Conservation (phyloP, 345 rosid species). For the Hirschfeldia incana region DNA sequence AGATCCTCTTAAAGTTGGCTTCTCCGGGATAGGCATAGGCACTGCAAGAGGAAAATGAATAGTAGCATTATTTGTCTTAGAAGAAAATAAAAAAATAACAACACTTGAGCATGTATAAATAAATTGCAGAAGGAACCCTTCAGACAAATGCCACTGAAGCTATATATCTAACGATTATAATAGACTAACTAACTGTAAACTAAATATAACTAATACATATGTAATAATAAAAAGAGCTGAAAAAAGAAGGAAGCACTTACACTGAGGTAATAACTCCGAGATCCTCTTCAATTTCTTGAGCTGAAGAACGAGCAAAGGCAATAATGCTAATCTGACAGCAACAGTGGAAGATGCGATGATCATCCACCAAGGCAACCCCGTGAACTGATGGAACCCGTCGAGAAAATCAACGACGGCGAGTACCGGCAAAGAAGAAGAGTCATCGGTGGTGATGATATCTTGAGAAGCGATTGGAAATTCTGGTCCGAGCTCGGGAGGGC, state of each 20-base stretch:
- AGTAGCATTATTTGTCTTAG: neutral
- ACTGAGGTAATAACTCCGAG: slow-evolving; percentile 59
- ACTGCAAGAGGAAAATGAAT: slow-evolving; percentile 46
- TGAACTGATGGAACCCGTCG: slow-evolving; percentile 60
- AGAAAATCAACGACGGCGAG: slow-evolving; percentile 51
- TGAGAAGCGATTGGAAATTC: slow-evolving; percentile 16
- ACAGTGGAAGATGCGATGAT: slow-evolving; percentile 73
- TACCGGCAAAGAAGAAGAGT: slow-evolving; percentile 59
- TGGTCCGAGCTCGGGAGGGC: neutral
- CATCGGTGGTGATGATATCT: slow-evolving; percentile 30
- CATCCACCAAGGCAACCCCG: slow-evolving; percentile 95
- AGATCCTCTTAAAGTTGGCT: slow-evolving; percentile 68
- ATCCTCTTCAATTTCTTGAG: slow-evolving; percentile 61
- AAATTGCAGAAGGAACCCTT: neutral
- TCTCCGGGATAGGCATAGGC: slow-evolving; percentile 84
- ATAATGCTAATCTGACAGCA: slow-evolving; percentile 60
- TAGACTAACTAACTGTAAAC: no score
- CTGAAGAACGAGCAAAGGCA: slow-evolving; percentile 72
- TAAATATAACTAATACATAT: no score
- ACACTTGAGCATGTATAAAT: slow-evolving; percentile 1
- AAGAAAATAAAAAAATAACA: neutral
- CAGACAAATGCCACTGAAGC: neutral
- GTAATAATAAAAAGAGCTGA: neutral
- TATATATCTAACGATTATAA: no score
- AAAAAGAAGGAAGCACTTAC: slow-evolving; percentile 44